Percentiles rank a stretch among this genome's conserved stretches.
These are phyloP conservation scores for Pycnococcus provasolii DNA, from an alignment of 139 green algal species.

Conservation along the genomic window DNA sequence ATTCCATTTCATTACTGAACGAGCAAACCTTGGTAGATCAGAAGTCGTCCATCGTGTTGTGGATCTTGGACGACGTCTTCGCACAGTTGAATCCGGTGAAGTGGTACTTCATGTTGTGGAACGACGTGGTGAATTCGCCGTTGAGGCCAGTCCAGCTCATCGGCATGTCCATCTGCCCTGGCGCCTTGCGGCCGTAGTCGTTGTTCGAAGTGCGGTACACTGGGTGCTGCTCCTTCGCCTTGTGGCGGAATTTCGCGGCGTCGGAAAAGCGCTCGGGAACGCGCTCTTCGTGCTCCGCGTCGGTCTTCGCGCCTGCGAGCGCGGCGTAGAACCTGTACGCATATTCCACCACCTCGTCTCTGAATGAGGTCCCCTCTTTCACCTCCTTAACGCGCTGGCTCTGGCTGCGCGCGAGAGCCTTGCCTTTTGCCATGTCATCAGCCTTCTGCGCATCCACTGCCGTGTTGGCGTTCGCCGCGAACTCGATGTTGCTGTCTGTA, in stretches of 20 bases:
- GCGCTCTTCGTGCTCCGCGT: neutral
- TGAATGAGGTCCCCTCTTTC: too few relatives aligned
- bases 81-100: neutral
- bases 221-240: neutral
- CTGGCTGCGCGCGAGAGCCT: too few relatives aligned
- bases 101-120: neutral
- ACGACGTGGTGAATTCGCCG: neutral
- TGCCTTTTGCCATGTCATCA: too few relatives aligned
- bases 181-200: neutral
- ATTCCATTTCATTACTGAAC: too few relatives aligned
- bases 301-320: too few relatives aligned
- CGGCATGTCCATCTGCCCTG: neutral
- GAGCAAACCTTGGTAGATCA: neutral
- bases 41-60: neutral
- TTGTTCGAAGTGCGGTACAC: constrained; percentile 1
- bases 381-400: too few relatives aligned
- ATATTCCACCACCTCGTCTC: too few relatives aligned
- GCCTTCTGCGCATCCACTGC: too few relatives aligned
- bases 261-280: neutral
- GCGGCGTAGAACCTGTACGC: too few relatives aligned
- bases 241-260: neutral
- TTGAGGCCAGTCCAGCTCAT: neutral
- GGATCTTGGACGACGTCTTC: neutral
- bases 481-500: neutral
- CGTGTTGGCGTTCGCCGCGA: too few relatives aligned